Evolutionary conservation across 108 stramenopile genomes (phyloP).

Genomic region (Fistulifera pelliculosa): DNA sequence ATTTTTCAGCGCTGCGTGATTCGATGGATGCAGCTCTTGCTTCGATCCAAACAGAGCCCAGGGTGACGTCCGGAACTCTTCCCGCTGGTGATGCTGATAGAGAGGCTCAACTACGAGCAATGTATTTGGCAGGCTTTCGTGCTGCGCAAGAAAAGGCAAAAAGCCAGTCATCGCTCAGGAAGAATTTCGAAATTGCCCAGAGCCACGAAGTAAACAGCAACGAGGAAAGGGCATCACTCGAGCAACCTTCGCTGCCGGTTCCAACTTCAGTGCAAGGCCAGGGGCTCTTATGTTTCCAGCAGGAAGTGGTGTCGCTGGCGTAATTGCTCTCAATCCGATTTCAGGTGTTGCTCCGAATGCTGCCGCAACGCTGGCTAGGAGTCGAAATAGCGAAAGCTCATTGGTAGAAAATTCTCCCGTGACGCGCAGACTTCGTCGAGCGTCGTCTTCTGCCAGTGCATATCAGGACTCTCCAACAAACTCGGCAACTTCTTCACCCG

Average conservation of each 20-base stretch:
- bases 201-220: no score
- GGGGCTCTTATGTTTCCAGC: slow-evolving; percentile 25
- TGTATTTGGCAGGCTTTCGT: slow-evolving; percentile 82
- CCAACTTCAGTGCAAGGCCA: slow-evolving; percentile 12
- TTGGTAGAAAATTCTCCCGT: slow-evolving; percentile 7
- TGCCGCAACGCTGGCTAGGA: slow-evolving; percentile 23
- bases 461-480: slow-evolving; percentile 18
- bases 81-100: slow-evolving; percentile 14
- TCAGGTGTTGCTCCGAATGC: not conserved
- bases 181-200: slow-evolving; percentile 28
- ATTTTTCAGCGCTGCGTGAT: slow-evolving; percentile 36
- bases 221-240: not conserved
- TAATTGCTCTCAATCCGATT: slow-evolving; percentile 21
- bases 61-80: not conserved
- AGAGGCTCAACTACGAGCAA: slow-evolving; percentile 69
- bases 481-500: slow-evolving; percentile 25
- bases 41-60: not conserved
- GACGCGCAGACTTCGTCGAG: slow-evolving; percentile 10
- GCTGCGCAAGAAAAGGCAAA: slow-evolving; percentile 42
- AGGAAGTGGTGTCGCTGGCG: slow-evolving; percentile 8
- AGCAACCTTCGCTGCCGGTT: slow-evolving; percentile 6
- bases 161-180: slow-evolving; percentile 20
- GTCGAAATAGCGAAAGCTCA: not conserved
- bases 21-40: slow-evolving; percentile 38
- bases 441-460: slow-evolving; percentile 4